Evolutionary conservation across 2,329 filamentous ascomycete genomes (phyloP).

Genomic region (Scedosporium aurantiacum): DNA sequence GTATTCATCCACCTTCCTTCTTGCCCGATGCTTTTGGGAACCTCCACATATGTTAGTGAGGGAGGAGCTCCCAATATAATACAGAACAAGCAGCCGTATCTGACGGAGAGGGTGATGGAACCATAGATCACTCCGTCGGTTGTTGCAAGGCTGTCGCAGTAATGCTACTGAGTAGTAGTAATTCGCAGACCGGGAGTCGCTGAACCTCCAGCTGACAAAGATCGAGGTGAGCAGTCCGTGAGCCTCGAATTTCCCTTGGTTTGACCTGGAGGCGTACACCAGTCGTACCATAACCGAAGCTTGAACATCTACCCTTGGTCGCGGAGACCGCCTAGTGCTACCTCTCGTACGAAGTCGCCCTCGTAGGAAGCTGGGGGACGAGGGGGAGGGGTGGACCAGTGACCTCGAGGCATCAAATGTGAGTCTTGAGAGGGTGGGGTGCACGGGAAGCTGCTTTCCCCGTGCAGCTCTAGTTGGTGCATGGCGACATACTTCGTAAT

Average conservation of each 20-base stretch:
- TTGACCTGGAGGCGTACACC: background rate
- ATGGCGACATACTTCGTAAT: background rate
- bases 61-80: background rate
- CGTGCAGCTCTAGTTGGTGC: constrained; percentile 4
- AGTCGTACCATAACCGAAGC: background rate
- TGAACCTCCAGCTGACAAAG: background rate
- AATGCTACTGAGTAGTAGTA: no score
- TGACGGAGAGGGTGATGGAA: background rate
- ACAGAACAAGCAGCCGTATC: background rate
- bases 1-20: background rate
- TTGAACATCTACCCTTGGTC: background rate
- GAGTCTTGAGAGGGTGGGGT: background rate
- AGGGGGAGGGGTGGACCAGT: background rate
- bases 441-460: constrained; percentile 3
- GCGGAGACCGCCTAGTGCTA: background rate
- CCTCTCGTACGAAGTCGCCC: background rate
- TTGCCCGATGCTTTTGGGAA: background rate
- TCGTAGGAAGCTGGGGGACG: background rate
- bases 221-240: background rate
- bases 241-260: background rate
- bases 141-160: no score
- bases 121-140: no score
- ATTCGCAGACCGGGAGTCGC: no score
- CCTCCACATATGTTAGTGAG: no score
- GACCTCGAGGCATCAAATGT: background rate